Evolutionary conservation across 2,329 filamentous ascomycete genomes (phyloP).

Genomic region (Aureobasidium pullulans): DNA sequence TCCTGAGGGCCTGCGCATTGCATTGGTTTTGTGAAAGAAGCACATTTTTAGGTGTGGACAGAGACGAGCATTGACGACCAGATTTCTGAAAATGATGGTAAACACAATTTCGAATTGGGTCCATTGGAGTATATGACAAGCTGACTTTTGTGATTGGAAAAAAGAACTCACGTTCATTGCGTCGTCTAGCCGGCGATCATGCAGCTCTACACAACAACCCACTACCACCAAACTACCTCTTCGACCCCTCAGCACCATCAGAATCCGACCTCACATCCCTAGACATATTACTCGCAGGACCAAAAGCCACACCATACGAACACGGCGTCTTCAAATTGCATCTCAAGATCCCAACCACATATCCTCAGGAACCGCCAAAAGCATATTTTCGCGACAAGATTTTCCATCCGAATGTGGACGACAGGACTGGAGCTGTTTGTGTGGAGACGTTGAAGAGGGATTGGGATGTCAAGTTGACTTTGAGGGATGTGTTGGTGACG

Average conservation of each 20-base stretch:
- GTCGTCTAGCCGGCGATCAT: conserved; percentile 54
- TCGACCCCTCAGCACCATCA: conserved; percentile 34
- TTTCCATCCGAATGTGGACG: conserved; percentile 60
- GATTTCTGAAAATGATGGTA: not conserved
- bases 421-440: conserved; percentile 54
- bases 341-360: conserved; percentile 52
- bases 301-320: conserved; percentile 53
- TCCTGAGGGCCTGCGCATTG: too few species aligned
- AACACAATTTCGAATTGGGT: not conserved
- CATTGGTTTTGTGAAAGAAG: too few species aligned
- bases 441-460: conserved; percentile 59
- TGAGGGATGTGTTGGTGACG: conserved; percentile 52
- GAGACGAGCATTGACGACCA: not conserved
- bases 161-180: conserved; percentile 44
- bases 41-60: not conserved
- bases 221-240: conserved; percentile 56
- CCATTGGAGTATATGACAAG: not conserved
- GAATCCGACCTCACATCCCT: conserved; percentile 51
- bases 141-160: not conserved
- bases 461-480: conserved; percentile 51
- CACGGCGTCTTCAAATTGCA: conserved; percentile 53
- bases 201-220: conserved; percentile 47
- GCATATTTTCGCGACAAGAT: conserved; percentile 54
- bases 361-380: conserved; percentile 46
- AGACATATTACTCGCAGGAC: conserved; percentile 51